Percentiles rank a stretch among this genome's conserved stretches.
Evolutionary conservation across 805 yeast species (phyloP).

Genomic region (Myxozyma nipponensis): DNA sequence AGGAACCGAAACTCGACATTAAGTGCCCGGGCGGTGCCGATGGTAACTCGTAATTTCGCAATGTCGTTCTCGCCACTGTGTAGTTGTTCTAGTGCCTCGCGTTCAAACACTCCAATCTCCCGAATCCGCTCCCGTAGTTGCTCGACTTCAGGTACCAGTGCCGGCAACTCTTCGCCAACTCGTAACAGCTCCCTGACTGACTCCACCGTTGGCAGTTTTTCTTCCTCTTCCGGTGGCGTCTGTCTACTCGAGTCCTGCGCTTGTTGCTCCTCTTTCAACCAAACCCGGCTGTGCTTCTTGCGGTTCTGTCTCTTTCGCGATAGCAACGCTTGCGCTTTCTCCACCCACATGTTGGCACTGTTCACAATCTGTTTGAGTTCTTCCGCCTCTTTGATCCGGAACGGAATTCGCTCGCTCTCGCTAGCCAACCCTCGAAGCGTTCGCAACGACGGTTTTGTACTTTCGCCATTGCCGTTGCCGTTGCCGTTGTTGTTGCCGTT

Average conservation of each 20-base stretch:
- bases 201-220: slow-evolving; percentile 31
- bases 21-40: slow-evolving; percentile 56
- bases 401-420: slow-evolving; percentile 56
- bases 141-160: slow-evolving; percentile 56
- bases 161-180: slow-evolving; percentile 49
- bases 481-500: slow-evolving; percentile 41
- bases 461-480: slow-evolving; percentile 37
- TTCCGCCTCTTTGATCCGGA: slow-evolving; percentile 40
- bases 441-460: slow-evolving; percentile 48
- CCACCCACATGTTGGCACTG: slow-evolving; percentile 50
- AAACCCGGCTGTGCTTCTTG: slow-evolving; percentile 34
- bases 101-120: slow-evolving; percentile 52
- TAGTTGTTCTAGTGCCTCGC: slow-evolving; percentile 44
- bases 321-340: slow-evolving; percentile 52
- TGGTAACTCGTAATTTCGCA: slow-evolving; percentile 51
- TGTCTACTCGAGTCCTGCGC: slow-evolving; percentile 7
- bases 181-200: slow-evolving; percentile 43
- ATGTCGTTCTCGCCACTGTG: slow-evolving; percentile 36
- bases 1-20: slow-evolving; percentile 54
- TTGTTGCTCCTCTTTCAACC: slow-evolving; percentile 9
- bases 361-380: slow-evolving; percentile 44
- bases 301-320: slow-evolving; percentile 52
- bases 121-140: slow-evolving; percentile 51
- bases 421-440: slow-evolving; percentile 43
- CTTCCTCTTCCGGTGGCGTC: slow-evolving; percentile 17